These are phyloP conservation scores for Kazachstania psychrophila DNA, from an alignment of 805 yeast genomes.

Conservation along the genomic window DNA sequence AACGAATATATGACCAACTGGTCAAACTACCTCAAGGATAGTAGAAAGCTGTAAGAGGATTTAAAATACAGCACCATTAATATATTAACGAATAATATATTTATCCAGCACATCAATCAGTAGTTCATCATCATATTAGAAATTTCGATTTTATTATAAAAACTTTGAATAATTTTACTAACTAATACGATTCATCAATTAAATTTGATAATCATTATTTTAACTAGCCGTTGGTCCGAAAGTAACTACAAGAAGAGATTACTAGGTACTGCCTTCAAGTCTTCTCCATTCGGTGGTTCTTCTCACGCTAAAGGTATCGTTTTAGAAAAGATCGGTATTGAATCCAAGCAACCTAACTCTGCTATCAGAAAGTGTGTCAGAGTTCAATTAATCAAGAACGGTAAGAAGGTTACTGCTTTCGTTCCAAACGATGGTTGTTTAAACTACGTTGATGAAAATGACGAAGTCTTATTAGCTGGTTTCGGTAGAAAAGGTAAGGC, in stretches of 20 bases:
- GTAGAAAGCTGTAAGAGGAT: no score
- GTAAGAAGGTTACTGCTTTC: conserved; percentile 99
- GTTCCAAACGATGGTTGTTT: conserved; percentile 99
- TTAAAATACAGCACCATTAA: no score
- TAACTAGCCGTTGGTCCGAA: conserved; percentile 93
- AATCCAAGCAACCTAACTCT: conserved; percentile 99
- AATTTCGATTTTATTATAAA: no score
- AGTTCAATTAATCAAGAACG: conserved; percentile 99
- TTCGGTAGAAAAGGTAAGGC: conserved; percentile 99
- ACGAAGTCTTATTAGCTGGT: conserved; percentile 99
- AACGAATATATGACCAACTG: no score
- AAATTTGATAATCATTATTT: conserved; percentile 4
- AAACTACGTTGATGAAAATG: conserved; percentile 99
- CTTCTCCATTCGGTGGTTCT: conserved; percentile 99
- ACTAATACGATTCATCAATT: conserved; percentile 3
- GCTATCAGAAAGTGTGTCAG: conserved; percentile 99
- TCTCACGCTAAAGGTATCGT: conserved; percentile 99
- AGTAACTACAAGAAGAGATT: conserved; percentile 96
- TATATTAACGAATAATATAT: no score
- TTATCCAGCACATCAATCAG: no score
- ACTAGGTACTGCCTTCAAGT: conserved; percentile 99
- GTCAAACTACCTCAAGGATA: no score
- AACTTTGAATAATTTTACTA: conserved; percentile 9
- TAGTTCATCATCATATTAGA: no score
- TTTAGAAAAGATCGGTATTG: conserved; percentile 98